Conservation (phyloP, 2,329 filamentous ascomycete species). For the Emmonsia crescens region DNA sequence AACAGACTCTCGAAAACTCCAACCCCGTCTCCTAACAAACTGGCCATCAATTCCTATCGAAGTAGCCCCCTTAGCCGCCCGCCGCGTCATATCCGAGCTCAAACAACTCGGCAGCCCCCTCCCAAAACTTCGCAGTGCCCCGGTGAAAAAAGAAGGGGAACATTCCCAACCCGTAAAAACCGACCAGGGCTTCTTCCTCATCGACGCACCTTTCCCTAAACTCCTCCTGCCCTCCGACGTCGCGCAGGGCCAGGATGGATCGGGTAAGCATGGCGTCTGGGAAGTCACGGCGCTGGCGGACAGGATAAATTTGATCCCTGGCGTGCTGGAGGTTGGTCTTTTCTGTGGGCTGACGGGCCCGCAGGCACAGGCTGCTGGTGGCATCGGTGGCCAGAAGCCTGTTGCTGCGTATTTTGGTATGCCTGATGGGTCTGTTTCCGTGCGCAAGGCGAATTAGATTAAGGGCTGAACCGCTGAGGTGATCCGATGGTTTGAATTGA, state of each 20-base stretch:
- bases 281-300: conserved; percentile 65
- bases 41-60: conserved; percentile 91
- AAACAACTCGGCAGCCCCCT: conserved; percentile 59
- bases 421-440: conserved; percentile 59
- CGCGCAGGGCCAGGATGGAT: conserved; percentile 36
- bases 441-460: conserved; percentile 33
- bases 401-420: conserved; percentile 93
- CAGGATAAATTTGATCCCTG: conserved; percentile 68
- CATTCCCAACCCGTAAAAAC: conserved; percentile 54
- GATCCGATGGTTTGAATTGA: background rate
- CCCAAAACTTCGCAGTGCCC: conserved; percentile 61
- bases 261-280: conserved; percentile 59
- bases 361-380: conserved; percentile 51
- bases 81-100: conserved; percentile 64
- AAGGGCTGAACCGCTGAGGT: background rate
- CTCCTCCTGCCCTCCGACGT: conserved; percentile 56
- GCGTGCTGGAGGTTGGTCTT: conserved; percentile 83
- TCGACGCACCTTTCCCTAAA: conserved; percentile 79
- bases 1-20: conserved; percentile 80
- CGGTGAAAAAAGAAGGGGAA: conserved; percentile 68
- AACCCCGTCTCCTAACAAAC: conserved; percentile 56
- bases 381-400: conserved; percentile 72
- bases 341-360: conserved; percentile 75
- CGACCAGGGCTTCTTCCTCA: conserved; percentile 78
- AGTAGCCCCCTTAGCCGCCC: conserved; percentile 73